These are phyloP conservation scores for Alternaria rosae DNA, from an alignment of 2,329 filamentous ascomycete species.

Conservation along the genomic window DNA sequence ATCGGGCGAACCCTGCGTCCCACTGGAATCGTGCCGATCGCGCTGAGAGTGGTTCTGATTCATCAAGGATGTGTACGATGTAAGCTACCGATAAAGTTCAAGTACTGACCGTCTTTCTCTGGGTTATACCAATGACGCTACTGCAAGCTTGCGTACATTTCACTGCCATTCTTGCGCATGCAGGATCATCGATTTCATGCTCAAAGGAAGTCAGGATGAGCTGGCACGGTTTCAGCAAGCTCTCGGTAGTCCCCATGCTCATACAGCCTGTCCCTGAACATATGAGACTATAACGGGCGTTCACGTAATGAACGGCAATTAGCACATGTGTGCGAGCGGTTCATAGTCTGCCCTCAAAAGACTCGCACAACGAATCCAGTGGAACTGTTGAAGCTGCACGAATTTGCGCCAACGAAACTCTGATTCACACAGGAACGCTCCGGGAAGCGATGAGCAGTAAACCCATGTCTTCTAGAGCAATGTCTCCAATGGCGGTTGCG, in stretches of 20 bases:
- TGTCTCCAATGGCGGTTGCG: background rate
- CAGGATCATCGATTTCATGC: background rate
- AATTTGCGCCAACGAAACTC: conserved; percentile 29
- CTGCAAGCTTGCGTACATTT: conserved; percentile 1
- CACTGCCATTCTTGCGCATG: background rate
- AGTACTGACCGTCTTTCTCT: background rate
- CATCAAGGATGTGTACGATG: background rate
- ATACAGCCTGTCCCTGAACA: background rate
- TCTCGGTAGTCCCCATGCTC: background rate
- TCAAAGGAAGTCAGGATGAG: conserved; percentile 1
- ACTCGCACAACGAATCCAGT: conserved; percentile 45
- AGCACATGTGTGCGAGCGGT: conserved; percentile 10
- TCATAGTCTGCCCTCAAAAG: conserved; percentile 14
- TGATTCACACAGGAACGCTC: conserved; percentile 10
- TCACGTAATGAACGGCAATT: conserved; percentile 9
- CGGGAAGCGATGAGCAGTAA: background rate
- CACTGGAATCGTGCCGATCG: conserved; percentile 7
- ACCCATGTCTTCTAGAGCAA: conserved; percentile 2
- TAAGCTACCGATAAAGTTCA: background rate
- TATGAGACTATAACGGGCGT: conserved; percentile 8
- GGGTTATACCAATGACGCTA: background rate
- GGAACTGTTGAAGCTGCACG: conserved; percentile 36
- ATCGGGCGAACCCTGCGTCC: conserved; percentile 15
- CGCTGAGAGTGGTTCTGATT: background rate
- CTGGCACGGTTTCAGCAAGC: conserved; percentile 1